Conservation (phyloP, 305 asterid species). For the Plantago coronopus region DNA sequence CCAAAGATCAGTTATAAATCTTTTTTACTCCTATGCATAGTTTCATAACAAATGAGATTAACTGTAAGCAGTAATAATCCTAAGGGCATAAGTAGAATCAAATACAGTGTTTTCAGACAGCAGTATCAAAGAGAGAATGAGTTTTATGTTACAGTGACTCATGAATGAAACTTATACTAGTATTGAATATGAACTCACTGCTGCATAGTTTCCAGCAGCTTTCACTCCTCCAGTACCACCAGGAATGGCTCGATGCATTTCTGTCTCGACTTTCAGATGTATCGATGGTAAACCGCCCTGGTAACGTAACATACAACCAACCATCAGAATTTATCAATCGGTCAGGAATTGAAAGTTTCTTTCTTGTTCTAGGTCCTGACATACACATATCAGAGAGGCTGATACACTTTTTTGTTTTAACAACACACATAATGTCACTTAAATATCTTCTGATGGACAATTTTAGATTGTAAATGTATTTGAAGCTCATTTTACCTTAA, state of each 20-base stretch:
- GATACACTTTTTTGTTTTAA: background rate
- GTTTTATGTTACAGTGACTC: no score
- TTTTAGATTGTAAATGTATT: background rate
- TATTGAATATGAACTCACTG: conserved; percentile 35
- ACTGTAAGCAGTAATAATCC: no score
- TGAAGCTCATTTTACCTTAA: conserved; percentile 51
- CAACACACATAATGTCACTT: no score
- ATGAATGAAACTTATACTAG: background rate
- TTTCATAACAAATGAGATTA: no score
- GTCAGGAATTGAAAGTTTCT: background rate
- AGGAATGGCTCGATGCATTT: conserved; percentile 93
- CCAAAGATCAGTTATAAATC: background rate
- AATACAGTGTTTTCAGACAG: no score
- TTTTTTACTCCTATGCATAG: conserved; percentile 4
- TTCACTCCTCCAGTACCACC: conserved; percentile 99
- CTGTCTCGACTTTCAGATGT: conserved; percentile 81
- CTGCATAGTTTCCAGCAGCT: conserved; percentile 96
- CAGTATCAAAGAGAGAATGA: no score
- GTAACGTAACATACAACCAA: conserved; percentile 11
- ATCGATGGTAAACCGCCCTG: conserved; percentile 99
- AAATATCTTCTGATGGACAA: no score
- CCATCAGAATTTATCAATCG: background rate
- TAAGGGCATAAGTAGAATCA: no score
- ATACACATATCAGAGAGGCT: background rate
- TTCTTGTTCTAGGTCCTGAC: no score